phyloP scores from a whole-genome alignment of 257 asterid species.

The Primulina tabacum region DNA sequence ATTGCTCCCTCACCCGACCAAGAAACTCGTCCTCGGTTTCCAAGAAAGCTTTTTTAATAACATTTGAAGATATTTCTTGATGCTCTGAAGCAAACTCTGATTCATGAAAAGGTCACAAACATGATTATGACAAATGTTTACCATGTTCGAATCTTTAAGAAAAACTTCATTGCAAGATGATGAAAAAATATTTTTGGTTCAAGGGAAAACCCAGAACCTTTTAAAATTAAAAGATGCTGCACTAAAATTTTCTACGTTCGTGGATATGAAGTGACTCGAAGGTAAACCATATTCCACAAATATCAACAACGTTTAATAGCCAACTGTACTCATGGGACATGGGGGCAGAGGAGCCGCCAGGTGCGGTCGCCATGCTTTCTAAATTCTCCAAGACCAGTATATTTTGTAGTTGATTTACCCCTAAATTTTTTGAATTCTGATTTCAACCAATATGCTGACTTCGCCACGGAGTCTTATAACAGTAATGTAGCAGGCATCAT shows the following conservation, averaged over 20 bases:
- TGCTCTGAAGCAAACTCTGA: slow-evolving; percentile 68
- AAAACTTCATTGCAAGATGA: background rate
- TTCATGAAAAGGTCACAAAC: slow-evolving; percentile 23
- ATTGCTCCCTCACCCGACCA: slow-evolving; percentile 63
- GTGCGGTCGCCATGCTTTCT: background rate
- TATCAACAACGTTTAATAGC: background rate
- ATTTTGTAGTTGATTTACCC: no score
- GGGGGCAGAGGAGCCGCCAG: background rate
- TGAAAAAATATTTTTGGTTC: background rate
- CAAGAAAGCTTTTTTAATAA: slow-evolving; percentile 75
- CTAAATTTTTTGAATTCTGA: background rate
- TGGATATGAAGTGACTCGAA: background rate
- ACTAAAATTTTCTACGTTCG: background rate
- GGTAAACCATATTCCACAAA: background rate
- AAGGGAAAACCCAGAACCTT: background rate
- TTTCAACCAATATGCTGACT: background rate
- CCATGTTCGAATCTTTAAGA: background rate
- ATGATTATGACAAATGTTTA: background rate
- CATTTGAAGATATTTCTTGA: slow-evolving; percentile 61
- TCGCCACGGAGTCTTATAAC: background rate
- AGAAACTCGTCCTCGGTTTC: slow-evolving; percentile 85
- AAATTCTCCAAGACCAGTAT: background rate
- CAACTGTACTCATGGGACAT: background rate
- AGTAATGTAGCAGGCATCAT: background rate
- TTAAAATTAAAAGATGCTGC: background rate